Evolutionary conservation across 2,329 filamentous ascomycete species (phyloP).

Genomic region (Sporothrix inflata): DNA sequence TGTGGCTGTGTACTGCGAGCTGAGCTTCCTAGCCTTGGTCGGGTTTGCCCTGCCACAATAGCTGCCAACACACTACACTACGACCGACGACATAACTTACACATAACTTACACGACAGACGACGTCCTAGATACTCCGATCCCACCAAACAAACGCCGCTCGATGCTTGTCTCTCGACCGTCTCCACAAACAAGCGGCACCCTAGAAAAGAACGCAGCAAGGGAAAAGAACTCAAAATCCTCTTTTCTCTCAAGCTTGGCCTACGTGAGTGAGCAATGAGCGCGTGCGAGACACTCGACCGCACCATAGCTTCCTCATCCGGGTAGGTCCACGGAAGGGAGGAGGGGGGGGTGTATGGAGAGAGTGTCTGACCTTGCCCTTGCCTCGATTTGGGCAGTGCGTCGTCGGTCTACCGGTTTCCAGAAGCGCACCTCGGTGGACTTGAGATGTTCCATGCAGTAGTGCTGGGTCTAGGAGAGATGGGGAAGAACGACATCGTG

Average conservation of each 20-base stretch:
- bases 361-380: conserved; percentile 2
- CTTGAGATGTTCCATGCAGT: conserved; percentile 25
- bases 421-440: conserved; percentile 29
- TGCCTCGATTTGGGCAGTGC: conserved; percentile 16
- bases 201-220: too few relatives aligned
- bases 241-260: not conserved
- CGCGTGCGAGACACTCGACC: not conserved
- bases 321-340: not conserved
- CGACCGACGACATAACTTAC: not conserved
- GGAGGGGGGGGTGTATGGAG: not conserved
- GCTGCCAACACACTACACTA: not conserved
- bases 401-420: conserved; percentile 17
- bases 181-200: not conserved
- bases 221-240: not conserved
- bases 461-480: conserved; percentile 4
- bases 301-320: not conserved
- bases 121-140: not conserved
- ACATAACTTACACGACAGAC: not conserved
- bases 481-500: not conserved
- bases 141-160: not conserved
- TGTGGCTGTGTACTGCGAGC: conserved; percentile 24
- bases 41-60: conserved; percentile 20
- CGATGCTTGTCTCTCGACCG: not conserved
- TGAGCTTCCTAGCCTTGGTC: conserved; percentile 8
- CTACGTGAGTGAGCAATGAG: not conserved